Evolutionary conservation across 306 rosid species (phyloP).

Genomic region (Nissolia schottii): DNA sequence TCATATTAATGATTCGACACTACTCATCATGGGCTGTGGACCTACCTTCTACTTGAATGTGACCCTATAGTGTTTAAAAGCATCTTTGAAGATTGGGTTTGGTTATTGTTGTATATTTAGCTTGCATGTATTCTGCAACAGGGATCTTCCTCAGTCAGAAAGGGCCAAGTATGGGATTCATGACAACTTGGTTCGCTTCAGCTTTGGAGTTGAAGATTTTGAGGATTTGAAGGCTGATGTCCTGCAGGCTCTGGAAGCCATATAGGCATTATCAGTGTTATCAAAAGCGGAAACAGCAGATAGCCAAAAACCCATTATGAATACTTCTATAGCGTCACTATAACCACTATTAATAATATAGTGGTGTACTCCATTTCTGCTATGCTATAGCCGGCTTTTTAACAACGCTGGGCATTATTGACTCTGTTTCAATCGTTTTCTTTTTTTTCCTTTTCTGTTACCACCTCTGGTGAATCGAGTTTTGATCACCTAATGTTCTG

Average conservation of each 20-base stretch:
- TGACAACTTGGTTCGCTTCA: conserved; percentile 93
- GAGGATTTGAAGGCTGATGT: conserved; percentile 81
- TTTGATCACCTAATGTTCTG: conserved; percentile 26
- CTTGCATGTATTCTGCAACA: conserved; percentile 31
- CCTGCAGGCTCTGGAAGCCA: conserved; percentile 73
- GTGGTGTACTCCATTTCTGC: no score
- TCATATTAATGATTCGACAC: background rate
- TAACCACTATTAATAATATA: no score
- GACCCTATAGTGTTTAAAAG: conserved; percentile 12
- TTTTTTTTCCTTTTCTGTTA: background rate
- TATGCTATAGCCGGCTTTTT: no score
- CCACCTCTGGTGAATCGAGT: conserved; percentile 9
- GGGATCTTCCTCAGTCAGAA: conserved; percentile 87
- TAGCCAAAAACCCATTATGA: no score
- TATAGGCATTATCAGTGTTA: no score
- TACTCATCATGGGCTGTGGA: conserved; percentile 6
- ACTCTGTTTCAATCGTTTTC: background rate
- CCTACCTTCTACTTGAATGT: conserved; percentile 8
- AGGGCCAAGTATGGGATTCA: conserved; percentile 77
- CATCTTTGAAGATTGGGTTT: background rate
- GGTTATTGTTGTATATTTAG: background rate
- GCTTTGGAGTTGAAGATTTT: conserved; percentile 95
- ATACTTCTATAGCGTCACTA: no score
- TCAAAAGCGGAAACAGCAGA: no score
- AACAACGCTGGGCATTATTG: background rate